A percentile compares a stretch with the other conserved stretches of the same genome.
phyloP scores from a whole-genome alignment of 306 rosid genomes.

The Prunus mira region DNA sequence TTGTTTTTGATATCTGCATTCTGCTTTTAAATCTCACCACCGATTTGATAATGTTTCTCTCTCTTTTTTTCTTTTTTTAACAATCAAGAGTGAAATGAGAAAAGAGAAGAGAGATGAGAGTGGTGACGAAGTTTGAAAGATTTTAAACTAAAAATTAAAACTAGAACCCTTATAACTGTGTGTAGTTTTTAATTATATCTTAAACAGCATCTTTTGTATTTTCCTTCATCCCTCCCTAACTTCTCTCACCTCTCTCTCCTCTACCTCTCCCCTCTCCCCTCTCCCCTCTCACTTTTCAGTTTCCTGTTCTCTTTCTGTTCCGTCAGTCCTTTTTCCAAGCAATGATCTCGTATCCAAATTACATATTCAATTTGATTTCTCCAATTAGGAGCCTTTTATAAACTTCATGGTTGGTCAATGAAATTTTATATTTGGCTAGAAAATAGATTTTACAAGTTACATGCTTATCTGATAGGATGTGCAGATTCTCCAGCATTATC shows the following conservation, averaged over 20 bases:
- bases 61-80: background rate
- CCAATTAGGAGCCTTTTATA: too few relatives aligned
- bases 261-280: background rate
- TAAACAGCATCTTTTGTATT: background rate
- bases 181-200: too few relatives aligned
- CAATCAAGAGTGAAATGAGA: too few relatives aligned
- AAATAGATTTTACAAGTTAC: too few relatives aligned
- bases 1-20: background rate
- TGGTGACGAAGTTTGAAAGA: too few relatives aligned
- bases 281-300: background rate
- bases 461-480: too few relatives aligned
- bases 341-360: background rate
- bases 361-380: background rate
- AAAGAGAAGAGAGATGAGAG: too few relatives aligned
- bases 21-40: background rate
- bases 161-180: too few relatives aligned
- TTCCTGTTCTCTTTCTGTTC: background rate
- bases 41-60: background rate
- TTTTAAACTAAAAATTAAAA: too few relatives aligned
- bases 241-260: background rate
- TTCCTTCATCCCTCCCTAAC: background rate
- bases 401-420: too few relatives aligned
- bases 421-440: too few relatives aligned
- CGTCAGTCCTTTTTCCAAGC: background rate
- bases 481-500: too few relatives aligned